These are phyloP conservation scores for Megacollybia marginata DNA, from an alignment of 768 basidiomycete species.

Conservation along the genomic window DNA sequence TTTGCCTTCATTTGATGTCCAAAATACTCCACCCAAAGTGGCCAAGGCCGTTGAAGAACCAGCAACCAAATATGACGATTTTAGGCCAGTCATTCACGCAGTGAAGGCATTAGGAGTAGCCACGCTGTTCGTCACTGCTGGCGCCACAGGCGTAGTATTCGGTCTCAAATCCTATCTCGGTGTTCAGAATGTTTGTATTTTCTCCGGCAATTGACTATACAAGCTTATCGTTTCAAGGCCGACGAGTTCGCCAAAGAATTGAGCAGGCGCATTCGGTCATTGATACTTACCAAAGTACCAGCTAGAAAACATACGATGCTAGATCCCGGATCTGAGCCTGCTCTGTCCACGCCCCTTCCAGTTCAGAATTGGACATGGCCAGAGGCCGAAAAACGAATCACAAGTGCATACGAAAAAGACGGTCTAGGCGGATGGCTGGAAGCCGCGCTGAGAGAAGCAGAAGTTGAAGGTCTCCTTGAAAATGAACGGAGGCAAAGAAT, in stretches of 20 bases:
- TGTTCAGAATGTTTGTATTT: conserved; percentile 45
- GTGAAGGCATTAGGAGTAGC: conserved; percentile 62
- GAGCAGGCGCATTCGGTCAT: conserved; percentile 44
- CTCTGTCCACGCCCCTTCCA: not conserved
- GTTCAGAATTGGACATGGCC: conserved; percentile 42
- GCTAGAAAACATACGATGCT: conserved; percentile 44
- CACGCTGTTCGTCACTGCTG: conserved; percentile 46
- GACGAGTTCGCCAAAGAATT: conserved; percentile 48
- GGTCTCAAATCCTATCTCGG: conserved; percentile 46
- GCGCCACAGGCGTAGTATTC: conserved; percentile 36
- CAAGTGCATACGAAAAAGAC: conserved; percentile 49
- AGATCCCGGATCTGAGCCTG: not conserved
- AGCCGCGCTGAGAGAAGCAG: conserved; percentile 45
- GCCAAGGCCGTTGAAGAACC: not conserved
- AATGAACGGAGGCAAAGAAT: conserved; percentile 12
- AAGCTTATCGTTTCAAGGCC: not conserved
- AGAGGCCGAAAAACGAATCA: conserved; percentile 46
- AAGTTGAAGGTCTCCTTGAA: conserved; percentile 49
- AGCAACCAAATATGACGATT: conserved; percentile 20
- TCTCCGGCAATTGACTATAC: conserved; percentile 3
- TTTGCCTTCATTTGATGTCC: not conserved
- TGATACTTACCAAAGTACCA: conserved; percentile 41
- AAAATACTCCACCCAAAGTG: not conserved
- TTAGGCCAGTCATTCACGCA: conserved; percentile 46
- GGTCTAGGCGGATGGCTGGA: conserved; percentile 52